phyloP scores from a whole-genome alignment of 192 early-diverging fungal genomes.

The Dissophora ornata region DNA sequence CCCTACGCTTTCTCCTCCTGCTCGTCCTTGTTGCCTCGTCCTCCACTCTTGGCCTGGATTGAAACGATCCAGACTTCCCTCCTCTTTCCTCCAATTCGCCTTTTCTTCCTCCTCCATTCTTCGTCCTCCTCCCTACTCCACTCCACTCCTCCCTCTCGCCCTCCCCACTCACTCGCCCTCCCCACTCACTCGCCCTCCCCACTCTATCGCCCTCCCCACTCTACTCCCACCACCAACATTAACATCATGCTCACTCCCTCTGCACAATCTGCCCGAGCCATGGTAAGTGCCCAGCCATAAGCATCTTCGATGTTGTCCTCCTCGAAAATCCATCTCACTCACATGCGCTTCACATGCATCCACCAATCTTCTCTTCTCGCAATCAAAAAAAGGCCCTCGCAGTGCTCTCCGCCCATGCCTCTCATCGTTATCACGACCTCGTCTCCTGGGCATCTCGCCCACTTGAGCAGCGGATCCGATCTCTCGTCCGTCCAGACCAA shows the following conservation, averaged over 20 bases:
- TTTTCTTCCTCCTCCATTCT: background rate
- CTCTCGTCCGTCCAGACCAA: background rate
- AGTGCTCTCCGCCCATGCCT: background rate
- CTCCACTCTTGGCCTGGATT: too few relatives aligned
- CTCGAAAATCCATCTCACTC: background rate
- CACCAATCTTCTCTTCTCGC: background rate
- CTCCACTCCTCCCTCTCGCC: background rate
- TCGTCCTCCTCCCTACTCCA: background rate
- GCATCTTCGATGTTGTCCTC: background rate
- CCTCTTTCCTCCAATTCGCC: background rate
- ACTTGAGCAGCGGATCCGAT: conserved; percentile 20
- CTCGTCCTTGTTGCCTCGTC: too few relatives aligned
- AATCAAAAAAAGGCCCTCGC: conserved; percentile 4
- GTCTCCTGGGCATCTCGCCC: conserved; percentile 10
- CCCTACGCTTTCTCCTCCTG: too few relatives aligned
- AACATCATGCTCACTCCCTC: background rate
- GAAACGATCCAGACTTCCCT: too few relatives aligned
- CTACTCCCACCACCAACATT: background rate
- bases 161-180: background rate
- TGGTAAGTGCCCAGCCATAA: conserved; percentile 4
- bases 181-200: background rate
- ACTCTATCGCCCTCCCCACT: background rate
- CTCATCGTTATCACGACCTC: conserved; percentile 15
- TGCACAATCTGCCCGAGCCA: conserved; percentile 7
- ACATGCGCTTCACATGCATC: conserved; percentile 2